Evolutionary conservation across 2,329 filamentous ascomycete genomes (phyloP), one percentile per base, ranked within the genome.

Genomic region (Grosmannia penicillata): DNA sequence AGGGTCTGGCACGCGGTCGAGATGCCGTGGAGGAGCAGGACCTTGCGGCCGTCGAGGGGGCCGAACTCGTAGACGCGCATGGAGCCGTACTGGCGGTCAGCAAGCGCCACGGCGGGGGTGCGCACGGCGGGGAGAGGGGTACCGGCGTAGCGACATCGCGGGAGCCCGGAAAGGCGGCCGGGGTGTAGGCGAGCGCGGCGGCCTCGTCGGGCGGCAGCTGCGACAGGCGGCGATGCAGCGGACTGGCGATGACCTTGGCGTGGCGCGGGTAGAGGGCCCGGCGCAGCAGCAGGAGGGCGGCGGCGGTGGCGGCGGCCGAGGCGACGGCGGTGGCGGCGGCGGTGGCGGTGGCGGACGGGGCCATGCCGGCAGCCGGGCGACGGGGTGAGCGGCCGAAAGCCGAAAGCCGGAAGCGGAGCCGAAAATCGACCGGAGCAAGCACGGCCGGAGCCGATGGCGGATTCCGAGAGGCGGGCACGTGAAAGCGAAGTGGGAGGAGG

Each of bases 61-160:
- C 85, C 85, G 60, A 80, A 93, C 61, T 93, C 85, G 53, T 91
- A 91, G 18, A 83, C 78, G 27, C 82, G 66, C 39, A 86, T 76
- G 25, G 66, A 75, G 36, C 85, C 84, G 53, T 84, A 87, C 51
- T 72, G 33, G 3, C 8, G 21, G n/a, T n/a, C n/a, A n/a, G n/a
- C n/a, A 21, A 15, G 27, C 8, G 28, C 15, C 4, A 38, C 11
- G 27, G 4, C 3, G 23, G 19, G 14, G 22, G 11, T 6, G 19
- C 6, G 18, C 29, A n/a, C 5, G 14, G 17, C 8, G 9, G 29
- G 18, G 21, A 28, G 19, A 32, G 21, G 29, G 8, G 14, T 49
- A 72, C 69, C 4, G 78, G 80, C 4, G 78, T 81, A 4, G 65
- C 56, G 14, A 93, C 76, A 54, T 91, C 81, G 42, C 84, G 69